Base-by-base conservation (phyloP, 2,329 filamentous ascomycete species). In the Aspergillus neotritici region DNA sequence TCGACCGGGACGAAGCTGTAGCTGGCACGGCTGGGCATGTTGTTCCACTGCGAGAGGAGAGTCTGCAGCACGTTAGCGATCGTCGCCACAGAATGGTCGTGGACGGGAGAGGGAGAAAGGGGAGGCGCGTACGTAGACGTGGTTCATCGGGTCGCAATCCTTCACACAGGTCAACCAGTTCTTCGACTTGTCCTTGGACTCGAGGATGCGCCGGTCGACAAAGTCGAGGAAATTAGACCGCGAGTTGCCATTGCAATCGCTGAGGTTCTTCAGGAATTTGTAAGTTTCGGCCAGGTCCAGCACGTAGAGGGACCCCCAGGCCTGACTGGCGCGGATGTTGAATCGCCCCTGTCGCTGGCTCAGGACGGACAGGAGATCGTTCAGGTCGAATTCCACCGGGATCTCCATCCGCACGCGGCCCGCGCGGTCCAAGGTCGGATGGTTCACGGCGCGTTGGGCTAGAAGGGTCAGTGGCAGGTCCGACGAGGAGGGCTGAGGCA, bases 21-120 rank as follows among this genome's bases (percentile, higher is more conserved):
- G 30, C 63, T 63, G 13, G 69, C 69, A 14, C 68, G 67, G 41
- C 68, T 71, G 6, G 69, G 68, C 69, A 72, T 72, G 48, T 69
- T 71, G 50, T 70, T 69, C 63, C 68, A 66, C 41, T 60, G 61
- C 7, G 67, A 69, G 12, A 71, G 64, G 5, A 70, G 54, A 30
- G 65, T 55, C 68, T 71, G 38, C 5, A 32, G 10, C n/a, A 6
- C 21, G n/a, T 44, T 36, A 42, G 34, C 44, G 16, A 43, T 42
- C 11, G 30, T 21, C 21, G 21, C 21, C 7, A 21, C 2, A 21
- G 21, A 6, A 6, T 13, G 31, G 31, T 37, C 33, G 3, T 41
- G 4, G 15, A 13, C 16, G 25, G 11, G 9, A 34, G 12, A 10
- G 16, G 4, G 11, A 14, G 3, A 25, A 2, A 33, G 25, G 34